These are phyloP conservation scores for Coemansia sp. DNA, from an alignment of 192 early-diverging fungal species.

Conservation along the genomic window DNA sequence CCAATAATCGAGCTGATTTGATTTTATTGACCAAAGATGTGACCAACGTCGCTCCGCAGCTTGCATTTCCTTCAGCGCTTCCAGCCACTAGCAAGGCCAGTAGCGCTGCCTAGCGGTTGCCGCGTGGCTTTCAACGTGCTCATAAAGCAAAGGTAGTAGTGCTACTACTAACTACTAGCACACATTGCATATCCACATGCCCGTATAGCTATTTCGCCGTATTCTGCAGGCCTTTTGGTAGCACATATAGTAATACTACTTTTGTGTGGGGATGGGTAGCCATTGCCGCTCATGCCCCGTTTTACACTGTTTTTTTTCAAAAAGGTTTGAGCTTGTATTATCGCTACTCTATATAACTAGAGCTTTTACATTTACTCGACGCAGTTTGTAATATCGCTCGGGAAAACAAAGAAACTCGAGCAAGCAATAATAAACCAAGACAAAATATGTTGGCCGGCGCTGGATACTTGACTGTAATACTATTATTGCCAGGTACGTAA, in stretches of 20 bases:
- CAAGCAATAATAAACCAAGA: slow-evolving; percentile 2
- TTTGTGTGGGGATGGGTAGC: not conserved
- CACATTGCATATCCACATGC: not conserved
- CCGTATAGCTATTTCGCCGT: not conserved
- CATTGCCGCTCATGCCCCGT: not conserved
- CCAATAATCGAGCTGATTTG: not conserved
- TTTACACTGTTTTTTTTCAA: not conserved
- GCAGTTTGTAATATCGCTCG: not conserved
- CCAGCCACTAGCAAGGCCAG: not conserved
- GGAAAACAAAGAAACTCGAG: not conserved
- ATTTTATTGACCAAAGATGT: not conserved
- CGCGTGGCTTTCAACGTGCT: slow-evolving; percentile 4
- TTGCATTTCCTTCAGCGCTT: not conserved
- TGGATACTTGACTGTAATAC: slow-evolving; percentile 47
- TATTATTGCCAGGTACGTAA: slow-evolving; percentile 42
- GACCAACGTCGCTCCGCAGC: not conserved
- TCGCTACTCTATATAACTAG: not conserved
- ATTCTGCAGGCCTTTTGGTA: not conserved
- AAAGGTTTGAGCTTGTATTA: not conserved
- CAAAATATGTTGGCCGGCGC: slow-evolving; percentile 46
- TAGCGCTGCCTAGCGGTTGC: not conserved
- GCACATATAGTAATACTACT: not conserved
- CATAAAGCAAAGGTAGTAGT: slow-evolving; percentile 7
- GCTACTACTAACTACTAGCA: not conserved
- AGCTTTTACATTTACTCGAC: not conserved